These are phyloP conservation scores for Cylindrotheca fusiformis DNA, from an alignment of 108 stramenopile genomes.

Conservation along the genomic window DNA sequence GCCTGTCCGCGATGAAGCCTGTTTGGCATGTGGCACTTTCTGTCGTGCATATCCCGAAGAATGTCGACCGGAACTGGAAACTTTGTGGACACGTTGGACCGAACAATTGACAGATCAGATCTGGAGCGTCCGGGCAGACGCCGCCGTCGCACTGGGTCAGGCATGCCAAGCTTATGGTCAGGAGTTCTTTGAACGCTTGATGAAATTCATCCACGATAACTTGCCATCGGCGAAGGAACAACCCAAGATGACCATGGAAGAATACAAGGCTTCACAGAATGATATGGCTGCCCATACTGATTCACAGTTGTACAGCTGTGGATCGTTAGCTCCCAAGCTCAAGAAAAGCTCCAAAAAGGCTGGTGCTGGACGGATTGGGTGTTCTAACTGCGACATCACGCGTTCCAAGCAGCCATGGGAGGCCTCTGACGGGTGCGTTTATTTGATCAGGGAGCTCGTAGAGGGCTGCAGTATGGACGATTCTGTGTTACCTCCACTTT, in stretches of 20 bases:
- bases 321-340: slow-evolving; percentile 92
- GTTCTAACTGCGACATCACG: slow-evolving; percentile 71
- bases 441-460: slow-evolving; percentile 78
- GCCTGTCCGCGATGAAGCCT: slow-evolving; percentile 98
- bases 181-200: slow-evolving; percentile 42
- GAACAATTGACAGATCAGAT: slow-evolving; percentile 96
- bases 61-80: slow-evolving; percentile 74
- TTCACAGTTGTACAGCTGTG: slow-evolving; percentile 88
- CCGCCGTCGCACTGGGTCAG: slow-evolving; percentile 92
- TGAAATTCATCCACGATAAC: slow-evolving; percentile 46
- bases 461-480: slow-evolving; percentile 41
- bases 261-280: slow-evolving; percentile 80
- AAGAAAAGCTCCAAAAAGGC: slow-evolving; percentile 66
- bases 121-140: slow-evolving; percentile 94
- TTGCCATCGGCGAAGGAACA: slow-evolving; percentile 74
- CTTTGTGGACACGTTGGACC: slow-evolving; percentile 89
- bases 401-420: slow-evolving; percentile 95
- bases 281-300: slow-evolving; percentile 76
- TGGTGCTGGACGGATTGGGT: slow-evolving; percentile 87
- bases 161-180: slow-evolving; percentile 78
- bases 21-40: slow-evolving; percentile 91
- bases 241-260: slow-evolving; percentile 80
- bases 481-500: slow-evolving; percentile 22
- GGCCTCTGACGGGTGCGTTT: slow-evolving; percentile 93
- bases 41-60: slow-evolving; percentile 85